These are phyloP conservation scores for Schwanniomyces vanrijiae DNA, from an alignment of 805 yeast genomes.

Conservation along the genomic window DNA sequence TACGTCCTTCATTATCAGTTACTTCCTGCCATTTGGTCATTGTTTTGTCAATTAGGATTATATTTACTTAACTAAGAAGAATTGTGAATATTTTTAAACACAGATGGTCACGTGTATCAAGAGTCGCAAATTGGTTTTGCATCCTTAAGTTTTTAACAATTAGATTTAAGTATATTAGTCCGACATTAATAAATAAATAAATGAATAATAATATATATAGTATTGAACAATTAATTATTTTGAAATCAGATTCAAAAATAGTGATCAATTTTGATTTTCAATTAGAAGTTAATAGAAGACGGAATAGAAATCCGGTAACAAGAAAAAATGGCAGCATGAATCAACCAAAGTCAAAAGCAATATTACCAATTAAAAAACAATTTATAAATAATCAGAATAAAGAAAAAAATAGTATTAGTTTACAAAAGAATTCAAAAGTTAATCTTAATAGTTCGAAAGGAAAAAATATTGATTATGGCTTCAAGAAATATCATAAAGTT, in stretches of 20 bases:
- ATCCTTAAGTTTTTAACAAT: background rate
- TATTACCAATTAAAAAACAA: too few relatives aligned
- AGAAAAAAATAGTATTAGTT: too few relatives aligned
- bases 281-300: background rate
- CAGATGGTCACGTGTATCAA: background rate
- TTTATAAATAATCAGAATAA: too few relatives aligned
- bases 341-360: too few relatives aligned
- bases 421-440: too few relatives aligned
- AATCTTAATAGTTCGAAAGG: too few relatives aligned
- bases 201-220: background rate
- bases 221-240: background rate
- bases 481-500: too few relatives aligned
- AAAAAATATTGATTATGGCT: too few relatives aligned
- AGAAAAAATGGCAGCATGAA: too few relatives aligned
- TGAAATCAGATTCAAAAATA: background rate
- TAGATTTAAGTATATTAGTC: too few relatives aligned
- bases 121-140: background rate
- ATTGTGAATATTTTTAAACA: background rate
- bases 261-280: background rate
- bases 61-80: background rate
- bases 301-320: background rate
- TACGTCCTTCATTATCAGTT: constrained; percentile 62
- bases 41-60: background rate
- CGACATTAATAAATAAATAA: too few relatives aligned
- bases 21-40: constrained; percentile 59